A percentile compares a stretch with the other conserved stretches of the same genome.
Conservation (phyloP, 805 yeast species). For the Saccharomyces kudriavzevii region DNA sequence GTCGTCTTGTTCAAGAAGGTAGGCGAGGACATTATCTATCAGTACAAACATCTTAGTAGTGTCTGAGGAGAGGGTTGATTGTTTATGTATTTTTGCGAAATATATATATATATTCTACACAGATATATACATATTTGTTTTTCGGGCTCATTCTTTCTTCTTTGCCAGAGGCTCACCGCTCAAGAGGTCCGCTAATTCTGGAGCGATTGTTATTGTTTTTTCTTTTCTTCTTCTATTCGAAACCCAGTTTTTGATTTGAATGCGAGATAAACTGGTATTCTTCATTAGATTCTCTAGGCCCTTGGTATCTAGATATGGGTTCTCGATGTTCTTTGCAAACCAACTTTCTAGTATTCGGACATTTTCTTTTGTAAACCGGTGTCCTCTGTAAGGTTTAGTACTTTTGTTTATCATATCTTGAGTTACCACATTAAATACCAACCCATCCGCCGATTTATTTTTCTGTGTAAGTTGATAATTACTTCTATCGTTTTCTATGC, state of each 20-base stretch:
- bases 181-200: slow-evolving; percentile 6
- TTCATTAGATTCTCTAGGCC: slow-evolving; percentile 5
- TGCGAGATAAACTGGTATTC: slow-evolving; percentile 13
- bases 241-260: slow-evolving; percentile 24
- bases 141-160: not conserved
- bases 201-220: slow-evolving; percentile 9
- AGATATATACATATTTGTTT: not conserved
- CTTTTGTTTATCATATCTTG: slow-evolving; percentile 10
- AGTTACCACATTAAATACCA: slow-evolving; percentile 12
- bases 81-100: not conserved
- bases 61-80: not conserved
- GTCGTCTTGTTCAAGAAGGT: not conserved
- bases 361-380: slow-evolving; percentile 13
- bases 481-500: not conserved
- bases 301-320: slow-evolving; percentile 15
- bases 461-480: not conserved
- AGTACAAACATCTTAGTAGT: not conserved
- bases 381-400: slow-evolving; percentile 14
- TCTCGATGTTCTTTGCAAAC: slow-evolving; percentile 10
- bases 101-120: not conserved
- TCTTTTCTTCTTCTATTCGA: slow-evolving; percentile 23
- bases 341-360: slow-evolving; percentile 12
- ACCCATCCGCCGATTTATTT: not conserved
- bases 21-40: not conserved
- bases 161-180: not conserved